Percentiles rank a stretch among this genome's conserved stretches.
These are phyloP conservation scores for Corylus heterophylla DNA, from an alignment of 306 rosid genomes.

Conservation along the genomic window DNA sequence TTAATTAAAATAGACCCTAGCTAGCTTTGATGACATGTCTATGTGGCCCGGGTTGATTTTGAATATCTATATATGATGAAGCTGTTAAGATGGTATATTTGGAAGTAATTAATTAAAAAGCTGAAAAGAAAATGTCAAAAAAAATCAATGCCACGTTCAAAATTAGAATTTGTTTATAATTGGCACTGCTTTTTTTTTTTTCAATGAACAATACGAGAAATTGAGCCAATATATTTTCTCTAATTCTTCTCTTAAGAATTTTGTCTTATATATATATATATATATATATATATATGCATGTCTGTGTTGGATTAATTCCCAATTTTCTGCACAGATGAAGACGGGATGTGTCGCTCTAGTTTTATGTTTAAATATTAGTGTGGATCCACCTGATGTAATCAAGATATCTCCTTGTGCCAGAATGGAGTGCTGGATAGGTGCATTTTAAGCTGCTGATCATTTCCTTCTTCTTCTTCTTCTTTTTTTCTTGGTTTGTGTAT, in stretches of 20 bases:
- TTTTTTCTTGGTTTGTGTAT: slow-evolving; percentile 9
- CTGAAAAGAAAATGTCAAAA: neutral
- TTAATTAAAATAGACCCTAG: neutral
- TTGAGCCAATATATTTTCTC: neutral
- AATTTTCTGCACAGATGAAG: slow-evolving; percentile 84
- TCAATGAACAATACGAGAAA: neutral
- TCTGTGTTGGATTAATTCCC: slow-evolving; percentile 43
- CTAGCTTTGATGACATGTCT: neutral
- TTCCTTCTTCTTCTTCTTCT: neutral
- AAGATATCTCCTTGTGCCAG: slow-evolving; percentile 99
- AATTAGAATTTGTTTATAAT: neutral
- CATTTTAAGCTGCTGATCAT: slow-evolving; percentile 31
- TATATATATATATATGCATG: too few relatives aligned
- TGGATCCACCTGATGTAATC: slow-evolving; percentile 97
- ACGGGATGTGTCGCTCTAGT: slow-evolving; percentile 98
- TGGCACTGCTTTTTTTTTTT: neutral
- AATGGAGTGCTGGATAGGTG: slow-evolving; percentile 99
- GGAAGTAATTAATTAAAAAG: neutral
- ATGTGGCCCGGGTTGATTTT: neutral
- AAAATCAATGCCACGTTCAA: too few relatives aligned
- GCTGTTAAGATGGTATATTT: neutral
- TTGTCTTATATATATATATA: neutral
- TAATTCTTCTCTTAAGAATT: neutral
- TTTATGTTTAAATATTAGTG: slow-evolving; percentile 93
- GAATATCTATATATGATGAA: neutral